Evolutionary conservation across 768 basidiomycete genomes (phyloP), one percentile per base, ranked within the genome.

Genomic region (Hericium alpestre): DNA sequence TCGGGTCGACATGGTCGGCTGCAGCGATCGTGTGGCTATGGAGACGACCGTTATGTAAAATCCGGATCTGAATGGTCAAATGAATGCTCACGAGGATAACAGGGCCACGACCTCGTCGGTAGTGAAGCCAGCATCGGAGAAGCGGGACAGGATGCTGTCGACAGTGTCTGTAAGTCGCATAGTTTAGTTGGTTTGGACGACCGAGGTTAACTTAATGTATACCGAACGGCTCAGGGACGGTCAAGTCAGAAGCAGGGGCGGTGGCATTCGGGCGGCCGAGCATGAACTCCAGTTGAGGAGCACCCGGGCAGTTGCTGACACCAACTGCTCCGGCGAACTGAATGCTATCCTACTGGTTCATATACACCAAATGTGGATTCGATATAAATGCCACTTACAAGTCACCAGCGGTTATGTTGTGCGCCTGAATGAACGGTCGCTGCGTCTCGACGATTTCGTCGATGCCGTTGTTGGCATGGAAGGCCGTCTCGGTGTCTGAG

Each of bases 381-480:
- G 20, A 46, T 1, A 46, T 10, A n/a, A 37, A 37, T 23, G 27
- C 7, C 18, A 67, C 75, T 56, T 59, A 78, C 76, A 80, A 73
- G 67, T 80, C 79, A 41, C 75, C 79, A 32, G 73, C 57, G 13
- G 70, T 64, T 50, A 76, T 67, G 59, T 71, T 68, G 66, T 74
- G 66, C 43, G 63, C 67, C 11, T 56, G 56, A 22, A 73, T 56
- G 66, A 77, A 69, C 2, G 18, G 43, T 15, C 10, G n/a, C 43
- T 46, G 43, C 43, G 71, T 70, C 12, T 54, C 23, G 39, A 65
- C 61, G 39, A 59, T 65, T 13, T 63, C 56, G 27, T 60, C 53
- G 25, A 43, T 54, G 13, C 65, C 67, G 11, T 12, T 56, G 41
- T 64, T 63, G n/a, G 64, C 65, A 49, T 54, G 58, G 58, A 55